Conservation (phyloP, 129 eudicot species). For the Oenanthe sinensis region DNA sequence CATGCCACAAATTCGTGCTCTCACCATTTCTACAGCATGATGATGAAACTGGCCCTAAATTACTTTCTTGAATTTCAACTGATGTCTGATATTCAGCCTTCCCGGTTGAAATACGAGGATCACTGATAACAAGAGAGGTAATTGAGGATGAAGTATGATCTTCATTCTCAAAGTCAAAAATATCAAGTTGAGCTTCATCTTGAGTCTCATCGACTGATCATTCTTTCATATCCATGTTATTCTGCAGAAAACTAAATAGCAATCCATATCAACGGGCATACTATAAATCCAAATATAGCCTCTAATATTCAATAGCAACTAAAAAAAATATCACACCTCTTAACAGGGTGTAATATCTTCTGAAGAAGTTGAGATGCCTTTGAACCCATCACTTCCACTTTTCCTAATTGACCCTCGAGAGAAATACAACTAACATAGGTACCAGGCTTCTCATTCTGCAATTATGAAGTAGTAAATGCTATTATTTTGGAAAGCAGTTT, state of each 20-base stretch:
- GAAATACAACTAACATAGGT: constrained; percentile 45
- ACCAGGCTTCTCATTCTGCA: constrained; percentile 42
- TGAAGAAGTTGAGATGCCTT: constrained; percentile 57
- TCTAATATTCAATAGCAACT: constrained; percentile 7
- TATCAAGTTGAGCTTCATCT: constrained; percentile 11
- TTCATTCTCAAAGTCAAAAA: constrained; percentile 30
- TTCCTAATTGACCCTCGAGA: constrained; percentile 67
- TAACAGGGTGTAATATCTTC: constrained; percentile 55
- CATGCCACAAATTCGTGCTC: constrained; percentile 73
- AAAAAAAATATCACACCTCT: constrained; percentile 27
- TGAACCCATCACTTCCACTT: constrained; percentile 75
- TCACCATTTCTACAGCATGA: constrained; percentile 13
- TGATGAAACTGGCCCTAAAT: constrained; percentile 16
- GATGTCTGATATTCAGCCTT: not conserved
- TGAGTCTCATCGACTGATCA: constrained; percentile 25
- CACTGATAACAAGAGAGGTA: constrained; percentile 41
- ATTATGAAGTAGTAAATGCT: not conserved
- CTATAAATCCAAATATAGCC: not conserved
- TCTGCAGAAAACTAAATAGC: constrained; percentile 28
- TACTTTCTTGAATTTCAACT: constrained; percentile 4
- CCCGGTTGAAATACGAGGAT: constrained; percentile 44
- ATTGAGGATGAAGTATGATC: constrained; percentile 33
- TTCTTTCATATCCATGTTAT: constrained; percentile 17
- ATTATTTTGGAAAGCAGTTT: not conserved
- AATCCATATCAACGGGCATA: constrained; percentile 5